Evolutionary conservation across 1,284 basidiomycete genomes (phyloP), one percentile per base, ranked within the genome.

Genomic region (Puccinia sorghi): DNA sequence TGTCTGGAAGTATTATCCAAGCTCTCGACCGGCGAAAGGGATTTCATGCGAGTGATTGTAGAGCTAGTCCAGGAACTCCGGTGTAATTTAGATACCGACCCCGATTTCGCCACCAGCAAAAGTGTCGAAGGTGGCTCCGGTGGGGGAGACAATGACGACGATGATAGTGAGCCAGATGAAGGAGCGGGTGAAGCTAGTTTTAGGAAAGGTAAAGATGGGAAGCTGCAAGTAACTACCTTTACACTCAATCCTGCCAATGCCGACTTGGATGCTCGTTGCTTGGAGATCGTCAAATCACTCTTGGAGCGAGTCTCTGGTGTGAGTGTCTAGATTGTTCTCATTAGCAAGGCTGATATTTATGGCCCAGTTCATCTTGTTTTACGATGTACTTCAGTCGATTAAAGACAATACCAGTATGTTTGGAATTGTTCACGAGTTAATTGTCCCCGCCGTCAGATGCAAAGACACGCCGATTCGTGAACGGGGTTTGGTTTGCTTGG

Each of bases 361-460:
- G 43, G 17, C 20, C 11, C 9, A 37, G 50, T n/a, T 50, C 41
- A 61, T 39, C 12, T 17, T 64, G 25, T 12, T 27, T 50, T n/a
- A 20, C 13, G 13, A 54, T 5, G 20, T 15, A n/a, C 43, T 12
- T 0, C 82, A 93, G 91, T 91, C 90, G 0, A 90, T 98, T 80
- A 93, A 96, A 83, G 94, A 97, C 82, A 96, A 98, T 85, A 93
- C 93, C 1, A 94, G 93, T 0, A 87, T 98, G 64, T 92, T 96
- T 83, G 96, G 96, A 46, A 88, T 98, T 50, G 86, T 98, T 1
- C 89, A 90, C 1, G 93, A 97, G 82, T 87, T 98, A 32, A 93
- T 98, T 81, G 89, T 97, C 43, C 96, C 96, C 0, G 90, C 93
- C 0, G 92, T 98, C 46, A 90, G 91, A 82, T 89, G 92, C 80